phyloP scores from a whole-genome alignment of 352 stramenopile species.

The Phytophthora rubi region DNA sequence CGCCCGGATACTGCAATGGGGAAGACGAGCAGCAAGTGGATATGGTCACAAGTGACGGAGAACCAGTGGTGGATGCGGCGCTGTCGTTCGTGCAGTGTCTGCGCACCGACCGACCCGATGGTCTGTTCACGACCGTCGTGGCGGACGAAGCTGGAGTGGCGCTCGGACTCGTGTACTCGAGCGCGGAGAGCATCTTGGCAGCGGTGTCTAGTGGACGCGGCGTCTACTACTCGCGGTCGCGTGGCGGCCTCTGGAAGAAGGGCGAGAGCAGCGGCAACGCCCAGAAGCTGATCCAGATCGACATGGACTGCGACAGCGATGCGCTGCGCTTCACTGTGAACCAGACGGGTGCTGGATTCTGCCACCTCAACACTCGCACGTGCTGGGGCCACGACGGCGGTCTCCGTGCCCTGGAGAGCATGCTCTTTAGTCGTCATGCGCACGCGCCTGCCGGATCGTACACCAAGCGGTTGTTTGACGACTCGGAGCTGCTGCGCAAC shows the following conservation, averaged over 20 bases:
- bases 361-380: slow-evolving; percentile 91
- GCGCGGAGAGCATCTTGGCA: slow-evolving; percentile 90
- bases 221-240: slow-evolving; percentile 96
- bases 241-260: slow-evolving; percentile 93
- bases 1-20: slow-evolving; percentile 31
- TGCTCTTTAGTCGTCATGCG: slow-evolving; percentile 85
- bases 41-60: slow-evolving; percentile 17
- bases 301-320: slow-evolving; percentile 97
- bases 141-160: slow-evolving; percentile 89
- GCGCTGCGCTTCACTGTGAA: slow-evolving; percentile 95
- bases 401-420: slow-evolving; percentile 90
- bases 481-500: slow-evolving; percentile 91
- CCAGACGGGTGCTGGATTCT: slow-evolving; percentile 82
- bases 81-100: slow-evolving; percentile 79
- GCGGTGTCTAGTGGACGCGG: slow-evolving; percentile 88
- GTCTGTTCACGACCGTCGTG: slow-evolving; percentile 95
- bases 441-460: slow-evolving; percentile 94
- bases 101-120: slow-evolving; percentile 90
- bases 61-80: slow-evolving; percentile 44
- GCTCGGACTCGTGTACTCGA: slow-evolving; percentile 96
- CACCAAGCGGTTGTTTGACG: slow-evolving; percentile 96
- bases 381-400: slow-evolving; percentile 93
- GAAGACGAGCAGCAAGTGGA: slow-evolving; percentile 35
- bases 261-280: slow-evolving; percentile 95
- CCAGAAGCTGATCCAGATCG: slow-evolving; percentile 93